phyloP scores from a whole-genome alignment of 371 early-diverging fungal genomes.

The Dentiscutata heterogama region DNA sequence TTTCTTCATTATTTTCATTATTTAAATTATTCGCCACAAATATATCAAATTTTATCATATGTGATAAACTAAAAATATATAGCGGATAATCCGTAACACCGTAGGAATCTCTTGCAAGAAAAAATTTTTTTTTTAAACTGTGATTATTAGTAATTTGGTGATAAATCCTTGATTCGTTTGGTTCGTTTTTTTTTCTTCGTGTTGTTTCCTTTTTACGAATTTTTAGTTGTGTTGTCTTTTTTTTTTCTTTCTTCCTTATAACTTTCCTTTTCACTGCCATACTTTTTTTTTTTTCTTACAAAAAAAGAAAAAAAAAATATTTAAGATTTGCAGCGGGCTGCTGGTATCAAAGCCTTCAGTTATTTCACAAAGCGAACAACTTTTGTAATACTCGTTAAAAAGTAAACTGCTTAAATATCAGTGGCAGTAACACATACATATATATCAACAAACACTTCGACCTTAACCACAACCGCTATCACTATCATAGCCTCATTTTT shows the following conservation, averaged over 20 bases:
- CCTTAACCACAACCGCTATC: too few relatives aligned
- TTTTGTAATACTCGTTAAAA: not conserved
- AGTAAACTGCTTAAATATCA: slow-evolving; percentile 1
- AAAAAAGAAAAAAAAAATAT: not conserved
- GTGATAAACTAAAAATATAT: too few relatives aligned
- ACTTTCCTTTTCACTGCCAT: not conserved
- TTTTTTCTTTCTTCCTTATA: not conserved
- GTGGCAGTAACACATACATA: not conserved
- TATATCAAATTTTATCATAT: too few relatives aligned
- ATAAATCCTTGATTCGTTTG: too few relatives aligned
- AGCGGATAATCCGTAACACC: too few relatives aligned
- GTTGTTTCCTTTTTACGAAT: not conserved
- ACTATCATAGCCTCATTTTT: too few relatives aligned
- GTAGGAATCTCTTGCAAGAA: too few relatives aligned
- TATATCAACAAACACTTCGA: too few relatives aligned
- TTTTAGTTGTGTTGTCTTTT: not conserved
- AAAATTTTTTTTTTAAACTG: not conserved
- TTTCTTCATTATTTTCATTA: too few relatives aligned
- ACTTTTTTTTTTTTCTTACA: not conserved
- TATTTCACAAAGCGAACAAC: not conserved
- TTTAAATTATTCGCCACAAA: too few relatives aligned
- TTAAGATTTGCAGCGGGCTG: slow-evolving; percentile 23
- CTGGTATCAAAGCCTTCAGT: not conserved
- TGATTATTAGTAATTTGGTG: too few relatives aligned
- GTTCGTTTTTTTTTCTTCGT: not conserved